Base-by-base conservation (phyloP, 257 asterid genomes). In the Solanum infundibuliforme region DNA sequence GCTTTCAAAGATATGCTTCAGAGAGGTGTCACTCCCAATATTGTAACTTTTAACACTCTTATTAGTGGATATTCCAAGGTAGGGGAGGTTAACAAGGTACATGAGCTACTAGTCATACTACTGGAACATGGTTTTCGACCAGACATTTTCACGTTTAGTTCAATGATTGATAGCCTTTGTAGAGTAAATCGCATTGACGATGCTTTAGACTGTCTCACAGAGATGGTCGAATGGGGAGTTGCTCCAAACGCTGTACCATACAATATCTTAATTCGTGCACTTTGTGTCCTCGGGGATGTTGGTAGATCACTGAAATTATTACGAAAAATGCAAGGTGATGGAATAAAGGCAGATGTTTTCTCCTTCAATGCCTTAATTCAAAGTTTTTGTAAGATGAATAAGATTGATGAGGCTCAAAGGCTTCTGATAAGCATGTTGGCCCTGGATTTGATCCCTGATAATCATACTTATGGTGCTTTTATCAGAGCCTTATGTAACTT, bases 181-280 rank as follows among this genome's bases (percentile, higher is more conserved):
- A 93, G 88, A 90, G 88, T 88, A 83, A 88, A 91, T 48, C 93
- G 87, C 35, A 92, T 90, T 72, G 91, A 69, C 11, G 99, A 97
- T 90, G 98, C 99, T 84, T 95, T 92, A 87, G 95, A 94, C 87
- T 95, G 98, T 89, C 92, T 93, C 58, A 46, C 86, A 5, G 99
- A 97, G 92, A 95, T 95, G 98, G 89, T 83, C 84, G 91, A 93
- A 88, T 95, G 99, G 99, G 98, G 95, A 87, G 91, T 95, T 81
- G 69, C 90, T 72, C 98, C 99, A 18, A 97, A 94, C 88, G 87
- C 92, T 5, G 87, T 93, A 86, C 90, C 93, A 23, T 97, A 95
- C 86, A 97, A 95, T 89, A 93, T 93, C 88, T 89, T 97, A 87
- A 94, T 97, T 55, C 98, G 91, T 68, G 92, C 96, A 36, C 88